Evolutionary conservation across 75 land plant species (phyloP).

Genomic region (Sequoia sempervirens): DNA sequence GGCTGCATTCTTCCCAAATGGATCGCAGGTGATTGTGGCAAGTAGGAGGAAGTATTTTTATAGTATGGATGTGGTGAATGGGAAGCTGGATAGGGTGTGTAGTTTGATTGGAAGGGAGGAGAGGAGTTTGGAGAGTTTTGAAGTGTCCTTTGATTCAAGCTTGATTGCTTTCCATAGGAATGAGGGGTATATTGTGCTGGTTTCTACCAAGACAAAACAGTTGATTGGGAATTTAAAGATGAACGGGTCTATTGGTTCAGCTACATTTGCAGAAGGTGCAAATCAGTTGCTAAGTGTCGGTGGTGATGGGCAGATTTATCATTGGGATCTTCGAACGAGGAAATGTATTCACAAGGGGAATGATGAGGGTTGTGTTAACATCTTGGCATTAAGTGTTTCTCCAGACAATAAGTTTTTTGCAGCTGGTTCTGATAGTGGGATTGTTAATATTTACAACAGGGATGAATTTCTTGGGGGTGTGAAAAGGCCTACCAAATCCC

Average conservation of each 20-base stretch:
- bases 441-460: conserved; percentile 76
- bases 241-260: conserved; percentile 45
- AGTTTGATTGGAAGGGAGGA: not conserved
- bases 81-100: conserved; percentile 56
- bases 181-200: conserved; percentile 79
- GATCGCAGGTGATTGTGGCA: too few relatives aligned
- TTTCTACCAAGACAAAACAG: conserved; percentile 64
- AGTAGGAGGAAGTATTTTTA: too few relatives aligned
- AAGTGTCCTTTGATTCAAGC: conserved; percentile 77
- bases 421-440: conserved; percentile 77
- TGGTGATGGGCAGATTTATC: conserved; percentile 90
- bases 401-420: conserved; percentile 59
- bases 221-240: conserved; percentile 81
- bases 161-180: conserved; percentile 75
- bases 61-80: conserved; percentile 33
- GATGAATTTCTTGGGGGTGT: conserved; percentile 74
- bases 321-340: conserved; percentile 86
- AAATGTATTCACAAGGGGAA: conserved; percentile 70
- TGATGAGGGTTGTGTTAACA: conserved; percentile 80
- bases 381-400: conserved; percentile 70
- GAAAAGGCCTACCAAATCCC: conserved; percentile 73
- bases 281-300: conserved; percentile 32
- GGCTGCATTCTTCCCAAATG: too few relatives aligned
- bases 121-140: conserved; percentile 21
- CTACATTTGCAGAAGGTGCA: conserved; percentile 30